Percentiles rank a stretch among this genome's conserved stretches.
These are phyloP conservation scores for Eragrostis nindensis DNA, from an alignment of 176 grass and related monocot species.

Conservation along the genomic window DNA sequence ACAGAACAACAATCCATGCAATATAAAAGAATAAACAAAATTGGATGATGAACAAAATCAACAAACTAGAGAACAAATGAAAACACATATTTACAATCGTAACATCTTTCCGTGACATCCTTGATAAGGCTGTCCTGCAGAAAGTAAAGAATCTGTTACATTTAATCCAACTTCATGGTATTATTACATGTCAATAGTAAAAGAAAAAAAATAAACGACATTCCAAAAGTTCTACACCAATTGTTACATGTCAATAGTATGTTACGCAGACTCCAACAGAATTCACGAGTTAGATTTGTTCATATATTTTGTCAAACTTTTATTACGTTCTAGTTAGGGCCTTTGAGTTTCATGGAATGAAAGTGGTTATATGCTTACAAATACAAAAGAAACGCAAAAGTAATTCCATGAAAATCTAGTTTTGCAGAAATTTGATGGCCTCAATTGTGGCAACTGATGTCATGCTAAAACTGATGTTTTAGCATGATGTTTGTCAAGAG, in stretches of 20 bases:
- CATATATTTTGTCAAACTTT: background rate
- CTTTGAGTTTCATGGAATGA: background rate
- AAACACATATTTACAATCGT: conserved; percentile 39
- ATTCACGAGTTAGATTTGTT: background rate
- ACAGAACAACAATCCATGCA: conserved; percentile 11
- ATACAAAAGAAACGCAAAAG: background rate
- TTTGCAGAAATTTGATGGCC: background rate
- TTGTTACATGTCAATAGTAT: background rate
- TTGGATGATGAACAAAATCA: conserved; percentile 17
- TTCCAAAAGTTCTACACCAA: background rate
- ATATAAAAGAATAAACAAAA: conserved; percentile 28
- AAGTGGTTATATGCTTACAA: background rate
- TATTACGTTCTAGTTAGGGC: background rate
- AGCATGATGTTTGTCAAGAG: no score
- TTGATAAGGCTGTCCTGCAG: conserved; percentile 32
- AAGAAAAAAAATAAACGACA: background rate
- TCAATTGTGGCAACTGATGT: background rate
- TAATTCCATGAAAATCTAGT: background rate
- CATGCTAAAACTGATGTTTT: background rate
- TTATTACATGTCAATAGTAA: background rate
- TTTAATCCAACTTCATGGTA: background rate
- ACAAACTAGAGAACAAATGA: background rate
- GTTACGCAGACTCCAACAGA: background rate
- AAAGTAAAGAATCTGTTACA: background rate
- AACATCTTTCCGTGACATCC: background rate